A percentile compares a stretch with the other conserved stretches of the same genome.
Evolutionary conservation across 768 basidiomycete species (phyloP).

Genomic region (Hygrophoropsis aurantiaca): DNA sequence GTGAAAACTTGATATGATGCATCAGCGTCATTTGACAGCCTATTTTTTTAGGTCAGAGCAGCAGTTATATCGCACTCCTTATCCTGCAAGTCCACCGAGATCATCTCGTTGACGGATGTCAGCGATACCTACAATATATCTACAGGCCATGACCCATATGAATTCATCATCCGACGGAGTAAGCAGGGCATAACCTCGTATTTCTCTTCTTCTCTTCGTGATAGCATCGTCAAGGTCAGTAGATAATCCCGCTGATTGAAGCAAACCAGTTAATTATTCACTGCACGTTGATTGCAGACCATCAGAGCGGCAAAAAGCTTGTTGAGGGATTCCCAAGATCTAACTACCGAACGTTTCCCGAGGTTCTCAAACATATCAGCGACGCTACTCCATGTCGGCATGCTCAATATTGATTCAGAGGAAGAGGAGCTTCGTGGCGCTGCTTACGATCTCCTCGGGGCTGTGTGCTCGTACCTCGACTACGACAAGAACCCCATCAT

Average conservation of each 20-base stretch:
- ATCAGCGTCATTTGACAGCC: conserved; percentile 5
- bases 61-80: conserved; percentile 65
- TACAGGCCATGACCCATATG: conserved; percentile 70
- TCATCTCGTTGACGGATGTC: conserved; percentile 76
- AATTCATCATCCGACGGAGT: conserved; percentile 79
- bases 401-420: conserved; percentile 71
- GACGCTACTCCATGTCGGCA: conserved; percentile 81
- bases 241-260: background rate
- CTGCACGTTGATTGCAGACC: conserved; percentile 49
- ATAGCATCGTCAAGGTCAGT: conserved; percentile 70
- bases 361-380: conserved; percentile 85
- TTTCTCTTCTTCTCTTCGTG: conserved; percentile 70
- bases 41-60: conserved; percentile 56
- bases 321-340: conserved; percentile 53
- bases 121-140: conserved; percentile 86
- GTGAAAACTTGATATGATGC: conserved; percentile 18
- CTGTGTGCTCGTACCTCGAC: conserved; percentile 75
- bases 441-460: conserved; percentile 76
- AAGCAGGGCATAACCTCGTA: conserved; percentile 72
- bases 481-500: conserved; percentile 73
- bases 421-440: conserved; percentile 79
- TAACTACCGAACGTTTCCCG: conserved; percentile 63
- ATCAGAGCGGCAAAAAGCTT: conserved; percentile 76
- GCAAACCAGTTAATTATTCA: conserved; percentile 2
- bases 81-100: conserved; percentile 77